Conservation (phyloP, 2,329 filamentous ascomycete genomes). For the Trichoderma asperellum region DNA sequence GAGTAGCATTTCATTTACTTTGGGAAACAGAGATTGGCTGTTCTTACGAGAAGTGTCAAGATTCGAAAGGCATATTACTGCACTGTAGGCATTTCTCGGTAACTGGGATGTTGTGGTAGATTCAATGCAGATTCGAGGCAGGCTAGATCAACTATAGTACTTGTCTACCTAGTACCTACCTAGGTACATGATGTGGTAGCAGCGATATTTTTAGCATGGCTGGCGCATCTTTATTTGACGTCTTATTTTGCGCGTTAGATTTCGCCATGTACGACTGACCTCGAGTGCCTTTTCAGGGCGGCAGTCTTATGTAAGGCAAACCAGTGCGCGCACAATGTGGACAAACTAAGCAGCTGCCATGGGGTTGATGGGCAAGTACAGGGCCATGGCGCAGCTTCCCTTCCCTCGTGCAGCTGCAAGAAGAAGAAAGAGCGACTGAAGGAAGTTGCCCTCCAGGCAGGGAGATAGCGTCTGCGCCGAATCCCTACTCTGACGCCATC, state of each 20-base stretch:
- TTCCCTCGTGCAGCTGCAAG: background rate
- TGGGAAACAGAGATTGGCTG: background rate
- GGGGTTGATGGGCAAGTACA: background rate
- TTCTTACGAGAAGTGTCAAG: background rate
- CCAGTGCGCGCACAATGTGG: background rate
- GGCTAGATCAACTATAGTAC: background rate
- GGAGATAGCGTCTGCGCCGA: background rate
- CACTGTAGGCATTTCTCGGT: too few species aligned
- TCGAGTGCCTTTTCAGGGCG: background rate
- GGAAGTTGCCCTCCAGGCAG: background rate
- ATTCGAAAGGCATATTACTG: background rate
- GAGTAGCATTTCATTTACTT: background rate
- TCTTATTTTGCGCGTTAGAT: background rate
- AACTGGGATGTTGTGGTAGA: background rate
- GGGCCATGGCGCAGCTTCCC: background rate
- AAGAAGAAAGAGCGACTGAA: background rate
- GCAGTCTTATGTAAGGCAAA: background rate
- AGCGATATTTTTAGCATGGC: slow-evolving; percentile 10
- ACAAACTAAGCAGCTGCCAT: background rate
- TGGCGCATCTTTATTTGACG: slow-evolving; percentile 9
- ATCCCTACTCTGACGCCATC: slow-evolving; percentile 11
- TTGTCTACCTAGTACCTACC: background rate
- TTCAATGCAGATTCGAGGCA: slow-evolving; percentile 3
- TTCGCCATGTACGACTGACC: background rate
- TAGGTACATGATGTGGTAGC: background rate